A percentile compares a stretch with the other conserved stretches of the same genome.
These are phyloP conservation scores for Rhododendron molle DNA, from an alignment of 148 eudicot species.

Conservation along the genomic window DNA sequence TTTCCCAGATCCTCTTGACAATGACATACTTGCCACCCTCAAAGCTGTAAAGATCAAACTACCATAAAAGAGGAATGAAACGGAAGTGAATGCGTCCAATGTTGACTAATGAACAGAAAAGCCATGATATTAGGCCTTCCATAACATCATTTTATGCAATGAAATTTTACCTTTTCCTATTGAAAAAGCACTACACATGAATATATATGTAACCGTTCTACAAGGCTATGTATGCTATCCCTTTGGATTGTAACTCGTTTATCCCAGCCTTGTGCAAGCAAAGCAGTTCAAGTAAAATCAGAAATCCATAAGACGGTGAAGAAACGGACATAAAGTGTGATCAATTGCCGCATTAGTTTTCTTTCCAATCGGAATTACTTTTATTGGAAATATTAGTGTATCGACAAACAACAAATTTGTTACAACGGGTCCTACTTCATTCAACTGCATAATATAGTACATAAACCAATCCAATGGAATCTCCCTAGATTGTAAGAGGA, in stretches of 20 bases:
- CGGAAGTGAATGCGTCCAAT: background rate
- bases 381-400: constrained; percentile 5
- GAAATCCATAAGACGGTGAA: background rate
- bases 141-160: background rate
- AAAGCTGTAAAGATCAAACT: background rate
- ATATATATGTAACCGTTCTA: background rate
- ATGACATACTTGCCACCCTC: background rate
- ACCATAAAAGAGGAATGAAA: background rate
- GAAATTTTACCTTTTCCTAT: background rate
- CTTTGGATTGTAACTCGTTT: background rate
- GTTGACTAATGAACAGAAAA: background rate
- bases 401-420: constrained; percentile 18
- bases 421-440: constrained; percentile 20
- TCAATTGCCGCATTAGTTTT: background rate
- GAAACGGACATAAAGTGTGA: background rate
- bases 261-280: background rate
- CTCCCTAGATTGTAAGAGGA: constrained; percentile 5
- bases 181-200: background rate
- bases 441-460: constrained; percentile 27
- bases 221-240: background rate
- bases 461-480: constrained; percentile 33
- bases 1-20: background rate
- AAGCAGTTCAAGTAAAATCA: background rate
- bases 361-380: background rate
- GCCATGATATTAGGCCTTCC: background rate